These are phyloP conservation scores for Wickerhamomyces xylosicus DNA, from an alignment of 805 yeast genomes.

Conservation along the genomic window DNA sequence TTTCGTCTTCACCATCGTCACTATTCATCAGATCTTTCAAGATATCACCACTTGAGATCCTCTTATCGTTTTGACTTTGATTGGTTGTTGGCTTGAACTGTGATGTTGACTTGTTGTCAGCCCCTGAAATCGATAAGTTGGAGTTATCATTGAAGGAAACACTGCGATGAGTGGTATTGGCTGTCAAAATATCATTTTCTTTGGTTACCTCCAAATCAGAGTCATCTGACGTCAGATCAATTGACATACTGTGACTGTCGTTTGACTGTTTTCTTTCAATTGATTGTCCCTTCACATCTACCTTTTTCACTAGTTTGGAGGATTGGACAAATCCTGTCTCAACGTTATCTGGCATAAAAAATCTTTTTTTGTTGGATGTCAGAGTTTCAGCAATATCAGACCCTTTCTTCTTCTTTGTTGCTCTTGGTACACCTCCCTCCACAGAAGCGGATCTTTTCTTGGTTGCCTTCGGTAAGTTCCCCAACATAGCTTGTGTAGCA, in stretches of 20 bases:
- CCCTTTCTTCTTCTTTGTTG: conserved; percentile 8
- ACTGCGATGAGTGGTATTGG: neutral
- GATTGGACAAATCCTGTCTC: conserved; percentile 53
- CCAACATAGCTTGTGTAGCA: conserved; percentile 57
- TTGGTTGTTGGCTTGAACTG: no score
- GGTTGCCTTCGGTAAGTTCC: conserved; percentile 13
- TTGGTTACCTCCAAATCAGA: neutral
- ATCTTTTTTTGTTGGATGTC: conserved; percentile 31
- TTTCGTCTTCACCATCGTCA: no score
- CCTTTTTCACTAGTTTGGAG: conserved; percentile 31
- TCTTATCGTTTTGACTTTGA: no score
- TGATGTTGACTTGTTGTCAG: no score
- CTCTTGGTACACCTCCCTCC: conserved; percentile 3
- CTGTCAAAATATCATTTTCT: neutral
- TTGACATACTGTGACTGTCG: neutral
- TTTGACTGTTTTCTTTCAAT: neutral
- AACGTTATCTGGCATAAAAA: conserved; percentile 69
- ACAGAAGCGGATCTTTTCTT: conserved; percentile 11
- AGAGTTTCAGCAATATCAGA: conserved; percentile 8
- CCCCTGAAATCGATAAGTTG: neutral
- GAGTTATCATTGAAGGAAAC: neutral
- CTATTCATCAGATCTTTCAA: no score
- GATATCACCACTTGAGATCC: no score
- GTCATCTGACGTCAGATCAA: neutral
- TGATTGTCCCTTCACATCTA: conserved; percentile 1